Evolutionary conservation across 495 filamentous ascomycete genomes (phyloP).

Genomic region (Trichoderma virens): DNA sequence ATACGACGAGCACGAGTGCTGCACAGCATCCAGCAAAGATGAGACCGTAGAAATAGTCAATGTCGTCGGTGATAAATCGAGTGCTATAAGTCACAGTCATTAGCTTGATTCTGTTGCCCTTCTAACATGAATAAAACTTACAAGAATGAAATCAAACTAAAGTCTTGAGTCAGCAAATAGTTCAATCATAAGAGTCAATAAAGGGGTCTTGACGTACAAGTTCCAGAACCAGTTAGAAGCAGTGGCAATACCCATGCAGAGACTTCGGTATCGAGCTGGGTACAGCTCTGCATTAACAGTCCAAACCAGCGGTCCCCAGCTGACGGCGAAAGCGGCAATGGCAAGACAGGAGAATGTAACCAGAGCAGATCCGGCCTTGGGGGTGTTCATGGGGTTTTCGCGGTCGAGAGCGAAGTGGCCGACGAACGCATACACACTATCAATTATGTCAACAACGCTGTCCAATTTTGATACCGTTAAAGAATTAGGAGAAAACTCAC

Average conservation of each 20-base stretch:
- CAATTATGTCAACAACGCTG: constrained; percentile 31
- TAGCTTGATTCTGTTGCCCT: not conserved
- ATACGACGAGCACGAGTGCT: constrained; percentile 62
- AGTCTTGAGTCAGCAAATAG: too few species aligned
- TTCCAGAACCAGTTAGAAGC: constrained; percentile 87
- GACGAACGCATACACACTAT: constrained; percentile 57
- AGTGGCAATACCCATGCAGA: constrained; percentile 69
- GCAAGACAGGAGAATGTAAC: constrained; percentile 20
- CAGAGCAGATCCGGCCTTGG: constrained; percentile 14
- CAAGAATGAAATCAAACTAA: constrained; percentile 57
- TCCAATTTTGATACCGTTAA: constrained; percentile 38
- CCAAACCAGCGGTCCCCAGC: constrained; percentile 86
- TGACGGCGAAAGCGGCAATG: constrained; percentile 52
- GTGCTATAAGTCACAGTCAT: not conserved
- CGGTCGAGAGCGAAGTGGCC: constrained; percentile 47
- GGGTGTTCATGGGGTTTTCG: constrained; percentile 20
- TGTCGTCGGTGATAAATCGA: constrained; percentile 57
- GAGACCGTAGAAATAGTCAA: constrained; percentile 76
- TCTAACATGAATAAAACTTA: not conserved
- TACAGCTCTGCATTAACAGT: constrained; percentile 74
- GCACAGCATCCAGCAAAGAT: constrained; percentile 72
- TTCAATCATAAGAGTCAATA: too few species aligned
- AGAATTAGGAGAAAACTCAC: constrained; percentile 25
- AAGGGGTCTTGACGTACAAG: too few species aligned
- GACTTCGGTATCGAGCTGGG: constrained; percentile 66